These are phyloP conservation scores for Gossypium herbaceum DNA, from an alignment of 345 rosid species.

Conservation along the genomic window DNA sequence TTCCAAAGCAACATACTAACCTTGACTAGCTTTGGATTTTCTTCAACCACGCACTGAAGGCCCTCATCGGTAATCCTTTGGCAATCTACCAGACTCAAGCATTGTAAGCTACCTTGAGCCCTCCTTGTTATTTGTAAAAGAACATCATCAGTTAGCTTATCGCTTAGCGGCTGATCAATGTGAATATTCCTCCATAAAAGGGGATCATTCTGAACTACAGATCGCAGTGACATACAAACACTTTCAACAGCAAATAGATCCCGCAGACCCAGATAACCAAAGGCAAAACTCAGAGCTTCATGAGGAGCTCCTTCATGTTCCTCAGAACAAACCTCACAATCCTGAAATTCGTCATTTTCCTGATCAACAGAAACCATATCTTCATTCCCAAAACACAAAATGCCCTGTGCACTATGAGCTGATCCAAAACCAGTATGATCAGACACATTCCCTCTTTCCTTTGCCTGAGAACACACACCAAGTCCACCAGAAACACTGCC, in stretches of 20 bases:
- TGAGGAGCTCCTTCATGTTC: slow-evolving; percentile 45
- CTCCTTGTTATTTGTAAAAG: slow-evolving; percentile 58
- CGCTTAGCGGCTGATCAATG: slow-evolving; percentile 71
- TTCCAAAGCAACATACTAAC: slow-evolving; percentile 32
- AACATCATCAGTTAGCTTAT: slow-evolving; percentile 80
- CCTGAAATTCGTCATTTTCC: slow-evolving; percentile 22
- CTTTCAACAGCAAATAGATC: slow-evolving; percentile 68
- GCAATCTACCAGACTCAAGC: slow-evolving; percentile 80
- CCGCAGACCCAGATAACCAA: slow-evolving; percentile 54
- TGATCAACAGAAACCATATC: slow-evolving; percentile 21
- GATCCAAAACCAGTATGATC: slow-evolving; percentile 19
- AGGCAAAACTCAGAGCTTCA: slow-evolving; percentile 51
- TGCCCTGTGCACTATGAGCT: slow-evolving; percentile 33
- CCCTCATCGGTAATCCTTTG: slow-evolving; percentile 68
- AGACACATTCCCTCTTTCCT: slow-evolving; percentile 38
- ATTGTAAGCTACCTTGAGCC: slow-evolving; percentile 73
- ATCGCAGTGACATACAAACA: slow-evolving; percentile 60
- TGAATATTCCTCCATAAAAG: slow-evolving; percentile 74
- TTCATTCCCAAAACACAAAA: slow-evolving; percentile 26
- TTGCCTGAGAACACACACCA: slow-evolving; percentile 24
- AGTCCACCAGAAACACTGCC: slow-evolving; percentile 25
- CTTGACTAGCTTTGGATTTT: slow-evolving; percentile 51
- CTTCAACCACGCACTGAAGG: slow-evolving; percentile 27
- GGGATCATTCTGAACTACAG: slow-evolving; percentile 51
- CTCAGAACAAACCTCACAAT: slow-evolving; percentile 23